Evolutionary conservation across 2,329 filamentous ascomycete species (phyloP).

Genomic region (Lecanicillium sp.): DNA sequence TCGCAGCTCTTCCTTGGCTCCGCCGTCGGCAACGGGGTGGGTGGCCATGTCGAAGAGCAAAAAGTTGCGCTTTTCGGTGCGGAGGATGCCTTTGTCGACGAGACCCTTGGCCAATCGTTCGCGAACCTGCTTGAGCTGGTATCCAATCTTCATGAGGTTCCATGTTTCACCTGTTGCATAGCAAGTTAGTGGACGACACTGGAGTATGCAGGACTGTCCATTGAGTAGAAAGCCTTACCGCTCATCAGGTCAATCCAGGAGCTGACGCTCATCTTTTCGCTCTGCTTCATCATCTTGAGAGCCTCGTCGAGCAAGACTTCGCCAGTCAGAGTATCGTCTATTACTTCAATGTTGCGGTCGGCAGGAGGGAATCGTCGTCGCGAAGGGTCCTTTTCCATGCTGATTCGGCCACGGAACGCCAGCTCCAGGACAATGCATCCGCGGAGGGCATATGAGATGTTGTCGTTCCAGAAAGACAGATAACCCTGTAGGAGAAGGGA

Average conservation of each 20-base stretch:
- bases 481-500: constrained; percentile 59
- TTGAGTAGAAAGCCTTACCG: constrained; percentile 48
- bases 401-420: constrained; percentile 89
- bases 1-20: constrained; percentile 95
- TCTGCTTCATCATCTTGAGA: constrained; percentile 99
- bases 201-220: too few species aligned
- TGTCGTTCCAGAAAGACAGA: constrained; percentile 99
- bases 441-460: constrained; percentile 95
- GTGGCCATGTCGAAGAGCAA: constrained; percentile 99
- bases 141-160: constrained; percentile 99
- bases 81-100: constrained; percentile 96
- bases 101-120: constrained; percentile 95
- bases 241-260: constrained; percentile 99
- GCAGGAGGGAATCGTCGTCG: constrained; percentile 86
- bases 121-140: constrained; percentile 97
- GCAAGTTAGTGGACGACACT: constrained; percentile 11
- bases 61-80: constrained; percentile 99
- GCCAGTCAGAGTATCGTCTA: constrained; percentile 92
- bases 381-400: constrained; percentile 95
- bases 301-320: constrained; percentile 97
- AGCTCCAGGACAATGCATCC: constrained; percentile 98
- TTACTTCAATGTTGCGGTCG: constrained; percentile 90
- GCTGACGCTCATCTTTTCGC: constrained; percentile 99
- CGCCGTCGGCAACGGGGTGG: constrained; percentile 90
- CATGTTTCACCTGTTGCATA: constrained; percentile 76